Conservation (phyloP, 2,329 filamentous ascomycete genomes). For the Thelonectria discophora region DNA sequence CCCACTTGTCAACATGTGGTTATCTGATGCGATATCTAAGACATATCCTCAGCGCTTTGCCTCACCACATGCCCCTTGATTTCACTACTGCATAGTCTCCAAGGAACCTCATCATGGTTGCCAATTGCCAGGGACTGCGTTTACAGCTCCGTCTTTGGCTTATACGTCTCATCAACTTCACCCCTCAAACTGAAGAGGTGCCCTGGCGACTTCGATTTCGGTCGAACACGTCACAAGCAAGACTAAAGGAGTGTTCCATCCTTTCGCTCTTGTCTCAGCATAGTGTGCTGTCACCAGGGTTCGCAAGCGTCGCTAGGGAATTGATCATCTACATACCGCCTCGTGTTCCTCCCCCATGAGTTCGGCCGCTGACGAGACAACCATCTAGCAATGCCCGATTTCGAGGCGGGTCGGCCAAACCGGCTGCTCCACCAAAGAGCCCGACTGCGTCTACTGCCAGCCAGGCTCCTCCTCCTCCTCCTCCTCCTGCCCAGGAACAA, state of each 20-base stretch:
- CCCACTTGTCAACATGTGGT: slow-evolving; percentile 33
- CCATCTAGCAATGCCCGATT: slow-evolving; percentile 64
- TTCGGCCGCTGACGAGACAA: slow-evolving; percentile 40
- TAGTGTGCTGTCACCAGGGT: slow-evolving; percentile 32
- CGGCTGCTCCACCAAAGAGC: slow-evolving; percentile 62
- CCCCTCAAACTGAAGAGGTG: neutral
- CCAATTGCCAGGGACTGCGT: neutral
- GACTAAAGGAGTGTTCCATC: slow-evolving; percentile 30
- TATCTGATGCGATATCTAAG: slow-evolving; percentile 31
- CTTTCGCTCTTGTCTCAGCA: slow-evolving; percentile 32
- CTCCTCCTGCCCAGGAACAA: slow-evolving; percentile 57
- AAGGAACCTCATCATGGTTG: neutral
- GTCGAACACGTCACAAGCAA: neutral
- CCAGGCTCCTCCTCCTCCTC: slow-evolving; percentile 57
- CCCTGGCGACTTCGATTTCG: neutral
- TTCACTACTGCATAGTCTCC: neutral
- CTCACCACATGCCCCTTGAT: slow-evolving; percentile 14
- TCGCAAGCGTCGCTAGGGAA: neutral
- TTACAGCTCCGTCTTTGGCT: neutral
- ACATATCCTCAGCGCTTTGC: slow-evolving; percentile 27
- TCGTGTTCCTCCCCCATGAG: slow-evolving; percentile 19
- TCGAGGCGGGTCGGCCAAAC: slow-evolving; percentile 63
- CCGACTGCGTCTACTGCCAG: slow-evolving; percentile 58
- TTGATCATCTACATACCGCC: slow-evolving; percentile 19
- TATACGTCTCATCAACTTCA: neutral